Evolutionary conservation across 345 rosid genomes (phyloP).

Genomic region (Aurinia saxatilis): DNA sequence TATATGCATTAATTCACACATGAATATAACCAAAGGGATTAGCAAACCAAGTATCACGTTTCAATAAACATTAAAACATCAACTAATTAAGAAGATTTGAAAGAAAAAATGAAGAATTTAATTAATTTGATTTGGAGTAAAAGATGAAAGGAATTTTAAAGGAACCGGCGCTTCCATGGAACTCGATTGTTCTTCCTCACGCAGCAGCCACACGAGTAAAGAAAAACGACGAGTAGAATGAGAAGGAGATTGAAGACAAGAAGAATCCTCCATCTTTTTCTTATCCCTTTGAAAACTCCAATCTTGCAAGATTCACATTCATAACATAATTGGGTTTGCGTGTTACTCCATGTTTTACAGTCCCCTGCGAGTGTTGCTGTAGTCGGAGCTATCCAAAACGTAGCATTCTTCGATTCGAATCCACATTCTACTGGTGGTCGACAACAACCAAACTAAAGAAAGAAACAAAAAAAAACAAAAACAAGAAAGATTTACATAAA

Average conservation of each 20-base stretch:
- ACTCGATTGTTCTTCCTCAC: constrained; percentile 28
- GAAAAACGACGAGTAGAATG: constrained; percentile 20
- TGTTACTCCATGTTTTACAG: constrained; percentile 50
- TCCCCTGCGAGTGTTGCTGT: constrained; percentile 16
- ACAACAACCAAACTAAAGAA: constrained; percentile 55
- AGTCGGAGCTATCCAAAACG: constrained; percentile 32
- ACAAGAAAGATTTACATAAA: not conserved
- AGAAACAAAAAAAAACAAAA: not conserved
- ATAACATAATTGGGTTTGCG: constrained; percentile 35
- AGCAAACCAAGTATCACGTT: constrained; percentile 1
- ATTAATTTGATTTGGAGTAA: not conserved
- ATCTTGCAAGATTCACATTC: constrained; percentile 51
- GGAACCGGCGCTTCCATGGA: constrained; percentile 29
- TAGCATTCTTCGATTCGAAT: constrained; percentile 33
- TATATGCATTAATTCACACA: not conserved
- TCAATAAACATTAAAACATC: constrained; percentile 4
- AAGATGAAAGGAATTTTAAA: not conserved
- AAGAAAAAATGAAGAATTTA: not conserved
- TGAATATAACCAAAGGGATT: not conserved
- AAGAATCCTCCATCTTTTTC: constrained; percentile 35
- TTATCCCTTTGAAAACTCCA: constrained; percentile 35
- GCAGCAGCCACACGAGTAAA: constrained; percentile 34
- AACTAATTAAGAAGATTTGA: no score
- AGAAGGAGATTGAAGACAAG: constrained; percentile 24
- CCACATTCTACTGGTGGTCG: constrained; percentile 55